These are phyloP conservation scores for Theobroma cacao DNA, from an alignment of 345 rosid species.

Conservation along the genomic window DNA sequence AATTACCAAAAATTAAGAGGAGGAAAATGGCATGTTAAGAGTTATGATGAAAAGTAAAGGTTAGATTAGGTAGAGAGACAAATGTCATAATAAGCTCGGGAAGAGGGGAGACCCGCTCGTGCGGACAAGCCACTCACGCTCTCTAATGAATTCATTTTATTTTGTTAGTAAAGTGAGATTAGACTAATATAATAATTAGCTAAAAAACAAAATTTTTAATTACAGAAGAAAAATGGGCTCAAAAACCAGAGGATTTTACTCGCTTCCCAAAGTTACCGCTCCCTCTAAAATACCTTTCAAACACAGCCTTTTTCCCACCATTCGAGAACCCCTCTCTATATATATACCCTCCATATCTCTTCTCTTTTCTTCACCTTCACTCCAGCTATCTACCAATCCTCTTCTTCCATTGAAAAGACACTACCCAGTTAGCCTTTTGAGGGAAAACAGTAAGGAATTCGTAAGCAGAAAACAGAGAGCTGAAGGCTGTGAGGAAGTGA, in stretches of 20 bases:
- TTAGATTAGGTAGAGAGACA: constrained; percentile 18
- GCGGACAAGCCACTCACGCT: constrained; percentile 56
- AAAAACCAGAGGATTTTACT: constrained; percentile 14
- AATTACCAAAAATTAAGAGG: no score
- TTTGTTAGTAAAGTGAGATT: constrained; percentile 15
- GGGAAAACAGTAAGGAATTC: neutral
- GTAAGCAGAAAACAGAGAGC: neutral
- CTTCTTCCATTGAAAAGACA: neutral
- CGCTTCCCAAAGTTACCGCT: constrained; percentile 30
- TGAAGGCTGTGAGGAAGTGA: constrained; percentile 7
- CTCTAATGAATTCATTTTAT: neutral
- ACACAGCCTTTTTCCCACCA: constrained; percentile 24
- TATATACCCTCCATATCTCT: constrained; percentile 17
- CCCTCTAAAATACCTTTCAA: constrained; percentile 34
- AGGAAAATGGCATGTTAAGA: neutral
- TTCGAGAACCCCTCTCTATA: constrained; percentile 19
- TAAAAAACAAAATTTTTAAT: constrained; percentile 27
- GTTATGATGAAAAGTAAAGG: constrained; percentile 9
- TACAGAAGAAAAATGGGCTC: constrained; percentile 18
- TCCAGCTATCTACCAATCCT: constrained; percentile 1
- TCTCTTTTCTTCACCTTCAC: constrained; percentile 28
- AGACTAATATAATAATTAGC: constrained; percentile 10
- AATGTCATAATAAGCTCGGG: constrained; percentile 41
- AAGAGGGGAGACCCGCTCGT: constrained; percentile 68
- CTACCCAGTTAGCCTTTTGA: neutral